phyloP scores from a whole-genome alignment of 192 early-diverging fungal species.

The Coemansia sp. region DNA sequence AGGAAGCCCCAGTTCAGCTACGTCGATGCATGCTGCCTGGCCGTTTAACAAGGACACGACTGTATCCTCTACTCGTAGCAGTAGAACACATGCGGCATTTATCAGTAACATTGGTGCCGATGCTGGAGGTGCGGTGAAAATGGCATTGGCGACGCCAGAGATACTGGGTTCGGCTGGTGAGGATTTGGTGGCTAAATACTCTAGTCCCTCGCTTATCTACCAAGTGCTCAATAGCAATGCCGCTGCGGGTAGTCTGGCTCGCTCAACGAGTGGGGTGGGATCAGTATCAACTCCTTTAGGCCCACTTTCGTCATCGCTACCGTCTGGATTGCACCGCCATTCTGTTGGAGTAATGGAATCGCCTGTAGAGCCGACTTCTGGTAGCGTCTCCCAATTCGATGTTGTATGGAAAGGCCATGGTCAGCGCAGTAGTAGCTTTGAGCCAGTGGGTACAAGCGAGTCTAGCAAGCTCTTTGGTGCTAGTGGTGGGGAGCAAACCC shows the following conservation, averaged over 20 bases:
- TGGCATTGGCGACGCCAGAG: constrained; percentile 10
- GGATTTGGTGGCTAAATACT: constrained; percentile 37
- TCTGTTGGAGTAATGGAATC: constrained; percentile 21
- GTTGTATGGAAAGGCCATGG: background rate
- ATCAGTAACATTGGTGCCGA: background rate
- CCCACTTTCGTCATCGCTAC: constrained; percentile 12
- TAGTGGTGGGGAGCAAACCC: background rate
- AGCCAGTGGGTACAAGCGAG: background rate
- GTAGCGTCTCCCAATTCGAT: constrained; percentile 26
- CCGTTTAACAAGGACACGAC: constrained; percentile 41
- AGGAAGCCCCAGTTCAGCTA: constrained; percentile 27
- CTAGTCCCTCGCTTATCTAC: constrained; percentile 43
- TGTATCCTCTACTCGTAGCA: background rate
- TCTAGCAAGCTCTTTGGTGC: background rate
- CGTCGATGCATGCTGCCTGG: constrained; percentile 38
- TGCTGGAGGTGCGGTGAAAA: background rate
- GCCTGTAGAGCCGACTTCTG: constrained; percentile 17
- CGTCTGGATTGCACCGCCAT: background rate
- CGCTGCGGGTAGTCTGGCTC: background rate
- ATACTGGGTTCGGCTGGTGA: constrained; percentile 15
- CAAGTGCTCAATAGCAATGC: constrained; percentile 25
- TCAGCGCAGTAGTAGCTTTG: background rate
- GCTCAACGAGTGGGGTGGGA: background rate
- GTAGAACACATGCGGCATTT: background rate
- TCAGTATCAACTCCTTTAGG: background rate